Percentiles rank a stretch among this genome's conserved stretches.
Evolutionary conservation across 2,329 filamentous ascomycete genomes (phyloP).

Genomic region (Periconia digitata): DNA sequence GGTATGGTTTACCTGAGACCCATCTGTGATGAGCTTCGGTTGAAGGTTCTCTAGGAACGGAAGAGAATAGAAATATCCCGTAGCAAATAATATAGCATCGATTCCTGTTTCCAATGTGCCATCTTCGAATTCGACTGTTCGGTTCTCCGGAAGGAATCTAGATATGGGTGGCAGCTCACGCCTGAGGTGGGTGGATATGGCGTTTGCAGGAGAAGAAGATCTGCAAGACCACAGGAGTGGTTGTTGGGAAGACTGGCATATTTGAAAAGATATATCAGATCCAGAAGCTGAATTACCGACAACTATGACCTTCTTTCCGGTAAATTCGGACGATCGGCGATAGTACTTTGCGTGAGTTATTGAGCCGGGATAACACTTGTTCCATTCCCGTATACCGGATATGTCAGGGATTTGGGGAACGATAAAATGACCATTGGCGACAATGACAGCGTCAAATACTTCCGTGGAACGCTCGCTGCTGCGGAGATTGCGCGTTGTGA

Average conservation of each 20-base stretch:
- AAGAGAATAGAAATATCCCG: slow-evolving; percentile 83
- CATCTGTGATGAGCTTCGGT: slow-evolving; percentile 65
- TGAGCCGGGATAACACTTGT: slow-evolving; percentile 36
- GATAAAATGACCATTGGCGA: slow-evolving; percentile 53
- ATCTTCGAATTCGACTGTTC: slow-evolving; percentile 67
- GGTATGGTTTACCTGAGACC: slow-evolving; percentile 68
- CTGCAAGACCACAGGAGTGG: slow-evolving; percentile 53
- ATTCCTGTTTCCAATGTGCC: slow-evolving; percentile 66
- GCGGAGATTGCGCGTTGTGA: slow-evolving; percentile 57
- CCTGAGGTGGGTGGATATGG: slow-evolving; percentile 51
- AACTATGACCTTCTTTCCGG: slow-evolving; percentile 71
- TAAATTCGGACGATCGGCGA: slow-evolving; percentile 64
- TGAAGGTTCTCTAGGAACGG: slow-evolving; percentile 66
- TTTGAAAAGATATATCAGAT: slow-evolving; percentile 78
- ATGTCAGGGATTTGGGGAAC: slow-evolving; percentile 50
- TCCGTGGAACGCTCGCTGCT: slow-evolving; percentile 46
- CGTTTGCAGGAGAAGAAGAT: slow-evolving; percentile 17
- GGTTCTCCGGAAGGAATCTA: slow-evolving; percentile 56
- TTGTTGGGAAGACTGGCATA: slow-evolving; percentile 63
- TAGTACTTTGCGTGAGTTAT: slow-evolving; percentile 72
- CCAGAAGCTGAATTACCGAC: slow-evolving; percentile 86
- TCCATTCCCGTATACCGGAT: slow-evolving; percentile 45
- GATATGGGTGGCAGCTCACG: slow-evolving; percentile 58
- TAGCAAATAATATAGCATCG: slow-evolving; percentile 82
- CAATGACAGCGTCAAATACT: slow-evolving; percentile 57